phyloP scores from a whole-genome alignment of 2,329 filamentous ascomycete genomes.

The Talaromyces sp. region DNA sequence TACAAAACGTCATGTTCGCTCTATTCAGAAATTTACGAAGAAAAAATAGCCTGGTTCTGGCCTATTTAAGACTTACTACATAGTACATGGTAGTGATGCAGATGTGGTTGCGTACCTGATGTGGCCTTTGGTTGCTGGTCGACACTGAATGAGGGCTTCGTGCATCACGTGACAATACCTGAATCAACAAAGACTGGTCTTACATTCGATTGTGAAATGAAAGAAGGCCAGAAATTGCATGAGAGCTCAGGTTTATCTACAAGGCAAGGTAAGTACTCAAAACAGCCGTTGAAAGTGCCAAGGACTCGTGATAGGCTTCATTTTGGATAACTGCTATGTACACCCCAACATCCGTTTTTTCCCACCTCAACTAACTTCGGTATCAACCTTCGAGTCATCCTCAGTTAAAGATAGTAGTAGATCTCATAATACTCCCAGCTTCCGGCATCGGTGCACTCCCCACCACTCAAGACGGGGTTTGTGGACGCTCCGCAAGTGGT shows the following conservation, averaged over 20 bases:
- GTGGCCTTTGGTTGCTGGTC: not conserved
- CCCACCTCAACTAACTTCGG: no score
- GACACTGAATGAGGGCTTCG: not conserved
- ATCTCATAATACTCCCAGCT: not conserved
- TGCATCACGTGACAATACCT: not conserved
- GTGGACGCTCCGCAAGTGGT: not conserved
- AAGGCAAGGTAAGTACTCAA: no score
- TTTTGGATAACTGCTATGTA: not conserved
- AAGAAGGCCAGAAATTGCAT: no score
- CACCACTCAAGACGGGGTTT: not conserved
- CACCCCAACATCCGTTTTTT: not conserved
- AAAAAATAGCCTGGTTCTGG: not conserved
- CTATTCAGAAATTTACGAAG: no score
- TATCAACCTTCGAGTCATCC: no score
- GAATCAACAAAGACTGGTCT: no score
- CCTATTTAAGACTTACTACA: not conserved
- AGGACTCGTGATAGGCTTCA: not conserved
- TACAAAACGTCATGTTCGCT: not conserved
- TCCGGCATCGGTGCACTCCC: not conserved
- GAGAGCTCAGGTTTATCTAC: no score
- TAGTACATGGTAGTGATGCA: not conserved
- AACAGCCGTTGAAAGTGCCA: no score
- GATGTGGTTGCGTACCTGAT: not conserved
- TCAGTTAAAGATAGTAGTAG: not conserved
- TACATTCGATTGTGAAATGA: not conserved